phyloP scores from a whole-genome alignment of 768 basidiomycete genomes.

The Podaxis sp. region DNA sequence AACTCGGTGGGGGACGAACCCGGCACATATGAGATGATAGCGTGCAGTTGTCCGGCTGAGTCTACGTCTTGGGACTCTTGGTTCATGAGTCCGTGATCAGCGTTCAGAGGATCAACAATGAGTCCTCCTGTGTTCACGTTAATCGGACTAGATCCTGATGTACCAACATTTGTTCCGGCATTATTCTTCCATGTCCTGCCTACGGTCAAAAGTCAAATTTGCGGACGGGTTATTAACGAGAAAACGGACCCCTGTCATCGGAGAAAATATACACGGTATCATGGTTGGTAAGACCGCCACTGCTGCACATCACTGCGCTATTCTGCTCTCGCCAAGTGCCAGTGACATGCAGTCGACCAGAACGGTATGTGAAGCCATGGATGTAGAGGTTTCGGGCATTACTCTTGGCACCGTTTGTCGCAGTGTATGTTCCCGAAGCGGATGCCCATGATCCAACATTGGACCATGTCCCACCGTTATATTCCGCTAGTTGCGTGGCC shows the following conservation, averaged over 20 bases:
- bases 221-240: neutral
- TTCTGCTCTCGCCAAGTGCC: constrained; percentile 46
- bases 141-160: constrained; percentile 35
- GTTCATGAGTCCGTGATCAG: constrained; percentile 49
- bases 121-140: constrained; percentile 41
- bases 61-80: constrained; percentile 47
- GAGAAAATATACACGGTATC: constrained; percentile 45
- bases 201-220: constrained; percentile 12
- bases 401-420: constrained; percentile 36
- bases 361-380: constrained; percentile 41
- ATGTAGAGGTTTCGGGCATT: constrained; percentile 42
- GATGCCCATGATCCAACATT: constrained; percentile 46
- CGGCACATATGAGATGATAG: constrained; percentile 45
- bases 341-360: constrained; percentile 33
- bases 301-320: constrained; percentile 36
- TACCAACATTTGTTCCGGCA: constrained; percentile 32
- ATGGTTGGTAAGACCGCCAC: constrained; percentile 42
- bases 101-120: constrained; percentile 38
- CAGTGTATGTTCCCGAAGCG: constrained; percentile 36
- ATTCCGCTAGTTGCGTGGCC: constrained; percentile 43
- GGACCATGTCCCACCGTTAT: constrained; percentile 34
- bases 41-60: constrained; percentile 38
- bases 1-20: constrained; percentile 20
- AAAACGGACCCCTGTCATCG: constrained; percentile 34
- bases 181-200: constrained; percentile 43